Conservation (phyloP, 192 early-diverging fungal species). For the Haplosporangium gracile region DNA sequence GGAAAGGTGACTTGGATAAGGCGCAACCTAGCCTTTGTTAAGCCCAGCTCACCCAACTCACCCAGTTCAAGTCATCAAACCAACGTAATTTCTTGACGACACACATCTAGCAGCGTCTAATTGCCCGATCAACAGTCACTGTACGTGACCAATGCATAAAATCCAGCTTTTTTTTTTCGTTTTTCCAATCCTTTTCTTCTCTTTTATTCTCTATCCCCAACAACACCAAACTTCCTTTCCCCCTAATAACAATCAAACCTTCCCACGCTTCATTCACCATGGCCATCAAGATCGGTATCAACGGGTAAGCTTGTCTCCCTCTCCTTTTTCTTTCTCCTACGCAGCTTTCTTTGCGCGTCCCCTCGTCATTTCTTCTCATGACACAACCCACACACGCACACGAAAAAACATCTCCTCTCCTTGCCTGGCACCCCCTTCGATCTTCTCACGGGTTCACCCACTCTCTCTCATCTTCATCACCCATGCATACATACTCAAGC, state of each 20-base stretch:
- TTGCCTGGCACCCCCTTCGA: background rate
- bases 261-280: conserved; percentile 19
- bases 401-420: background rate
- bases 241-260: background rate
- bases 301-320: conserved; percentile 32
- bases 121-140: background rate
- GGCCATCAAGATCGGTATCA: conserved; percentile 54
- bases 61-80: too few species aligned
- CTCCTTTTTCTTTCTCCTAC: background rate
- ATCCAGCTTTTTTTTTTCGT: background rate
- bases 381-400: background rate
- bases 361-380: background rate
- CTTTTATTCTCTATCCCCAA: background rate
- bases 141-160: background rate
- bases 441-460: background rate
- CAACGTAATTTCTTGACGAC: too few species aligned
- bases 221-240: background rate
- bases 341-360: background rate
- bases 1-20: background rate
- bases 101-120: background rate
- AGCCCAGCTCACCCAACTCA: too few species aligned
- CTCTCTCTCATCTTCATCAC: background rate
- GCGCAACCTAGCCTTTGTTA: too few species aligned
- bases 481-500: background rate
- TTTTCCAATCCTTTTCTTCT: background rate